A percentile compares a stretch with the other conserved stretches of the same genome.
These are phyloP conservation scores for Sphagnum tenellum DNA, from an alignment of 225 moss, liverwort and hornwort genomes.

Conservation along the genomic window DNA sequence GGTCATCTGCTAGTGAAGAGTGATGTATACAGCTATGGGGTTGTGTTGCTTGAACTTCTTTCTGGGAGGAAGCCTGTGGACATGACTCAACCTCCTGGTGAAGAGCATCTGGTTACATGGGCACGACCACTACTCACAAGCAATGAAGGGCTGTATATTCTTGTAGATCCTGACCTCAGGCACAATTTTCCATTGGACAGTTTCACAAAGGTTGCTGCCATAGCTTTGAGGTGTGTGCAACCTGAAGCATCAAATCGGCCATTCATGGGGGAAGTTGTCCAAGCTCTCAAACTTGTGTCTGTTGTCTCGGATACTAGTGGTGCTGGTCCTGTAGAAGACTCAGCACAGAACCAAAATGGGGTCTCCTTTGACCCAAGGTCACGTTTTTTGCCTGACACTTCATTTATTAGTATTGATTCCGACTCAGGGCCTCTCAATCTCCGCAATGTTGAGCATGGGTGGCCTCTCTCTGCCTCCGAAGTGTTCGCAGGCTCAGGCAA, in stretches of 20 bases:
- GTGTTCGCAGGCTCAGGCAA: constrained; percentile 20
- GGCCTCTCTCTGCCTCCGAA: constrained; percentile 29
- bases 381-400: constrained; percentile 1
- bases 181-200: constrained; percentile 14
- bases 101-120: constrained; percentile 40
- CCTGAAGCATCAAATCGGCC: constrained; percentile 42
- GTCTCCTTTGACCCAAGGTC: neutral
- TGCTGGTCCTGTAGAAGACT: neutral
- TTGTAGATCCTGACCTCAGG: constrained; percentile 23
- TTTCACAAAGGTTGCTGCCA: constrained; percentile 22
- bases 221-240: constrained; percentile 37
- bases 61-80: constrained; percentile 75
- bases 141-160: constrained; percentile 16
- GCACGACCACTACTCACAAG: constrained; percentile 32
- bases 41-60: constrained; percentile 72
- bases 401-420: constrained; percentile 8
- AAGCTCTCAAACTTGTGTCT: constrained; percentile 29
- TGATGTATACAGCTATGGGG: constrained; percentile 92
- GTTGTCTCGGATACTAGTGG: constrained; percentile 20
- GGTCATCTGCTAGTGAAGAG: constrained; percentile 84
- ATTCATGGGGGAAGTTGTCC: constrained; percentile 49
- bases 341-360: constrained; percentile 3
- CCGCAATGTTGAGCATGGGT: constrained; percentile 11
- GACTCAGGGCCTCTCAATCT: constrained; percentile 12
- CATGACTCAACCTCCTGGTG: constrained; percentile 28